Percentiles rank a stretch among this genome's conserved stretches.
These are phyloP conservation scores for Plasmodium knowlesi DNA, from an alignment of 169 alveolate species.

Conservation along the genomic window DNA sequence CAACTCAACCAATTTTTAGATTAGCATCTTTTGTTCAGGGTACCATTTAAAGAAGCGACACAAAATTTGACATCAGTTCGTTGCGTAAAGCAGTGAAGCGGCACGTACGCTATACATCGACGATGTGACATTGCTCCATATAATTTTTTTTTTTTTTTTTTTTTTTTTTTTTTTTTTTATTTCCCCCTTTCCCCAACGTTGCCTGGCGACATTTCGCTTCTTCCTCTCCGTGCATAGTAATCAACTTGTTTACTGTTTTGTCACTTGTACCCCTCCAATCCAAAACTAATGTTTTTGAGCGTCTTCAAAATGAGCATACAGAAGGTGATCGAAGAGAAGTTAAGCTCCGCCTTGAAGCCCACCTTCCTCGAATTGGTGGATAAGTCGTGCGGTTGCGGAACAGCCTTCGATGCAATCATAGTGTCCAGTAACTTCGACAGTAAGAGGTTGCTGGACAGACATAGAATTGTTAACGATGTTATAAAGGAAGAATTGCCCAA, in stretches of 20 bases:
- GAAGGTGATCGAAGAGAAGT: conserved; percentile 81
- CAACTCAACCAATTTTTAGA: neutral
- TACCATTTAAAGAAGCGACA: neutral
- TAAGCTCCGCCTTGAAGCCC: conserved; percentile 84
- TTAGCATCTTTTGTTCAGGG: neutral
- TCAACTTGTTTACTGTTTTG: neutral
- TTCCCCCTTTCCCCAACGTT: neutral
- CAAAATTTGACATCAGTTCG: no score
- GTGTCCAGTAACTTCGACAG: conserved; percentile 84
- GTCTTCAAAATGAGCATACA: conserved; percentile 50
- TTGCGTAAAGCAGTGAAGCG: neutral
- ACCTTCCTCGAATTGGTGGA: conserved; percentile 84
- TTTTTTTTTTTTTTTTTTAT: no score
- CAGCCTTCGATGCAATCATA: conserved; percentile 85
- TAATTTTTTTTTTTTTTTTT: neutral
- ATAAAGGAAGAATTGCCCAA: conserved; percentile 83
- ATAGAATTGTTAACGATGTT: conserved; percentile 86
- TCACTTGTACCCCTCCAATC: neutral
- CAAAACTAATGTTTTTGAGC: conserved; percentile 33
- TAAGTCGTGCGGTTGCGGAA: conserved; percentile 89
- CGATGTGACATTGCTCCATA: neutral
- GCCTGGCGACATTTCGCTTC: neutral
- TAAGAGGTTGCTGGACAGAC: conserved; percentile 86
- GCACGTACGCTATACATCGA: neutral
- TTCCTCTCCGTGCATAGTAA: neutral